Conservation (phyloP, 2,329 filamentous ascomycete species). For the Exophiala sideris region DNA sequence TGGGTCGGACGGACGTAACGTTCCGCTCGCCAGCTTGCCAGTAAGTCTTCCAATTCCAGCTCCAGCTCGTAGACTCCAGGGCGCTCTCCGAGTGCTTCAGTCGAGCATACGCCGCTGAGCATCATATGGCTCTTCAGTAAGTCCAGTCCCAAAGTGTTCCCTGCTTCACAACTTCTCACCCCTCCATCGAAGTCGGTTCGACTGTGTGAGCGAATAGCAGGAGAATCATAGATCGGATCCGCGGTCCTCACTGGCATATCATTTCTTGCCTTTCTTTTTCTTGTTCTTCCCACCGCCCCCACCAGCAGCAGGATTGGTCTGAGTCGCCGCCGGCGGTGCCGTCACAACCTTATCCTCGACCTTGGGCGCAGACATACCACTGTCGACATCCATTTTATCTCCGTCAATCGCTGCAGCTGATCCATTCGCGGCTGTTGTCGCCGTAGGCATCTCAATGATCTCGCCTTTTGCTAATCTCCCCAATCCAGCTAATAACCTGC, state of each 20-base stretch:
- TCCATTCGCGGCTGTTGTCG: constrained; percentile 36
- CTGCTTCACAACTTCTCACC: too few species aligned
- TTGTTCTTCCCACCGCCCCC: constrained; percentile 21
- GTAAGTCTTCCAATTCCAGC: too few species aligned
- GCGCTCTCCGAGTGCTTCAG: too few species aligned
- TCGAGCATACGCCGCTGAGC: too few species aligned
- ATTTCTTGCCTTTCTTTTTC: constrained; percentile 30
- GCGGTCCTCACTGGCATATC: background rate
- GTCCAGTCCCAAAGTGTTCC: too few species aligned
- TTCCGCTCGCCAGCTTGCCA: too few species aligned
- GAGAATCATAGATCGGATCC: too few species aligned
- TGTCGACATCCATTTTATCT: constrained; percentile 28
- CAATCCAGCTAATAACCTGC: constrained; percentile 71
- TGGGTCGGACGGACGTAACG: too few species aligned
- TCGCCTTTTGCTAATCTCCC: constrained; percentile 69
- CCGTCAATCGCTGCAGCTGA: constrained; percentile 33
- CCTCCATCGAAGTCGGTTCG: too few species aligned
- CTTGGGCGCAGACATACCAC: constrained; percentile 11
- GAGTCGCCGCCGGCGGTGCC: constrained; percentile 13
- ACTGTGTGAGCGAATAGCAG: too few species aligned
- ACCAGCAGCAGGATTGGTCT: constrained; percentile 1
- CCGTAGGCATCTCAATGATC: constrained; percentile 49
- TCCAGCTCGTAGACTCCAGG: too few species aligned
- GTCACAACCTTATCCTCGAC: constrained; percentile 16
- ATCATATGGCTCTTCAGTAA: too few species aligned